Base-by-base conservation (phyloP, 768 basidiomycete species). In the Auricularia sp. region DNA sequence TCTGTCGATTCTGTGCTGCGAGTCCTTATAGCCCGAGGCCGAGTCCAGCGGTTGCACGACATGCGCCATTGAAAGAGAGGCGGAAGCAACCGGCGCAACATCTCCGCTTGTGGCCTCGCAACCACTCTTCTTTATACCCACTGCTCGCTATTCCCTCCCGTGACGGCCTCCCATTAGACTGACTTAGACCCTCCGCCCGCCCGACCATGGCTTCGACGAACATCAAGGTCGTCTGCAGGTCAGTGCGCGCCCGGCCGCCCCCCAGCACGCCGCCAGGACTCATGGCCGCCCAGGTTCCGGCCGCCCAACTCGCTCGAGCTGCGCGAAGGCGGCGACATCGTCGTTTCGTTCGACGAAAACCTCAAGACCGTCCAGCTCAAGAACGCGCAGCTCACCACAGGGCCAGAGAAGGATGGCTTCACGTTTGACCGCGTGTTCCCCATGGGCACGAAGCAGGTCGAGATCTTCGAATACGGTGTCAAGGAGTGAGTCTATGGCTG, bases 181-280 rank as follows among this genome's bases (percentile, higher is more conserved):
- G 56, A 33, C 56, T 12, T 59, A 59, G 34, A 59, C 23, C 21
- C 7, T 10, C 23, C 34, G 8, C 47, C 6, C 56, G 16, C 8
- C 16, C 34, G 73, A 83, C 81, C 79, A 85, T 88, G 78, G 87
- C 87, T 73, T 79, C 80, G 67, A 93, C 87, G 69, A 95, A 95
- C 75, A 94, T 96, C 83, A 96, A 98, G 81, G 97, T 99, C 73
- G 93, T 99, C 68, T 98, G 96, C 83, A 93, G 96, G 96, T 95
- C 70, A 70, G 93, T 77, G 35, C 64, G 4, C 34, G 56, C 29
- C 29, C 56, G 23, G 16, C 34, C 56, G 23, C 7, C 29, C 56
- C 5, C 10, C 23, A 14, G 11, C 56, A 59, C 16, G 21, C 64
- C 16, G 39, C 39, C 39, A 8, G 39, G 39, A 42, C 39, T 7